These are phyloP conservation scores for Thuja plicata DNA, from an alignment of 83 land plant genomes.

Conservation along the genomic window DNA sequence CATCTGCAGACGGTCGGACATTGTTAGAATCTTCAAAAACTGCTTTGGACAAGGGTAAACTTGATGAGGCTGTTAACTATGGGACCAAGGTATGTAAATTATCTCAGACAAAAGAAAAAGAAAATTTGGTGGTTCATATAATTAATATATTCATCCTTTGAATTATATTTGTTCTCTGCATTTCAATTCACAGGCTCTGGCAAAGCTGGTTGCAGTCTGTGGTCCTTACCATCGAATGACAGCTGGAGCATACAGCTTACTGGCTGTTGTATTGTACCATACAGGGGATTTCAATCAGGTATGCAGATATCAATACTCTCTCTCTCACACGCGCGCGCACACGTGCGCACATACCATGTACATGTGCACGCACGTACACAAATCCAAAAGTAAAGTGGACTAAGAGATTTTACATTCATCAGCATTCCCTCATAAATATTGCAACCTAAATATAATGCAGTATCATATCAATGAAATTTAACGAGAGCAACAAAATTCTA, in stretches of 20 bases:
- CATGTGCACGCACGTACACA: not conserved
- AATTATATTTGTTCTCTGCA: not conserved
- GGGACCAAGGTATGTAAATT: conserved; percentile 74
- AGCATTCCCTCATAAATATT: not conserved
- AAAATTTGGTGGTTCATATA: not conserved
- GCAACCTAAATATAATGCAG: not conserved
- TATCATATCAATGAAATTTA: not conserved
- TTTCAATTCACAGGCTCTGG: conserved; percentile 69
- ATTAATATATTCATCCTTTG: not conserved
- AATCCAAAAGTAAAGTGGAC: not conserved
- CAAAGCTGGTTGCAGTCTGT: conserved; percentile 92
- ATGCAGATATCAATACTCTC: not conserved
- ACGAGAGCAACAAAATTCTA: not conserved
- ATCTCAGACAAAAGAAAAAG: not conserved
- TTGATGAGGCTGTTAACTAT: conserved; percentile 94
- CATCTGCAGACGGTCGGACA: conserved; percentile 97
- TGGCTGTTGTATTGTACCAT: conserved; percentile 96
- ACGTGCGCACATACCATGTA: too few species aligned
- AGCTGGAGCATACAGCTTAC: conserved; percentile 95
- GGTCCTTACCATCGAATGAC: conserved; percentile 99
- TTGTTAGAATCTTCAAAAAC: conserved; percentile 94
- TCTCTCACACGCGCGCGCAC: not conserved
- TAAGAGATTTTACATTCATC: not conserved
- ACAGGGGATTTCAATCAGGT: conserved; percentile 99
- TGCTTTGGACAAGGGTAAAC: conserved; percentile 95